Conservation (phyloP, 495 filamentous ascomycete species). For the Aspergillus sclerotioniger region DNA sequence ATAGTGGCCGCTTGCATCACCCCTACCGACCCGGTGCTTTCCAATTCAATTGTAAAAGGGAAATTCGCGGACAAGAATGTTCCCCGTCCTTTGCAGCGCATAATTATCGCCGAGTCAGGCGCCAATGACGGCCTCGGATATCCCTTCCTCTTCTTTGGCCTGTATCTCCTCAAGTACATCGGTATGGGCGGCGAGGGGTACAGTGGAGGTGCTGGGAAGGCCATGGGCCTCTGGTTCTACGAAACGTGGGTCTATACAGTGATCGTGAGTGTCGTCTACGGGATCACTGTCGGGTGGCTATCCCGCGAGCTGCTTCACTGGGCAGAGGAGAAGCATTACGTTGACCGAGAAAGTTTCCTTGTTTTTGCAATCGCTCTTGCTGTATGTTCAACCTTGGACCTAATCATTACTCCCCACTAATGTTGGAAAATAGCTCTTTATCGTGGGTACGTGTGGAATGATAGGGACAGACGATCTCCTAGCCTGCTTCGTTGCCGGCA, state of each 20-base stretch:
- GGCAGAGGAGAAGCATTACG: constrained; percentile 77
- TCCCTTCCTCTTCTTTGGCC: constrained; percentile 80
- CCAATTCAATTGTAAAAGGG: constrained; percentile 89
- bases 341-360: constrained; percentile 87
- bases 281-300: constrained; percentile 72
- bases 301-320: constrained; percentile 80
- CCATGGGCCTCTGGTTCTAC: constrained; percentile 79
- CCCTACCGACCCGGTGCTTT: constrained; percentile 87
- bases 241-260: constrained; percentile 88
- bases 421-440: constrained; percentile 57
- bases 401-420: constrained; percentile 15
- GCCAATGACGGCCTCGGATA: constrained; percentile 95
- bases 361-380: constrained; percentile 85
- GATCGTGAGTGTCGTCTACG: constrained; percentile 74
- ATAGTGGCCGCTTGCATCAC: constrained; percentile 82
- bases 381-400: constrained; percentile 46
- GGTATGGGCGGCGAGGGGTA: constrained; percentile 56
- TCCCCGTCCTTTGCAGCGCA: constrained; percentile 74
- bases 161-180: constrained; percentile 79
- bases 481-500: constrained; percentile 91
- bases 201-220: constrained; percentile 58
- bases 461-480: constrained; percentile 90
- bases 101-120: constrained; percentile 87
- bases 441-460: constrained; percentile 82
- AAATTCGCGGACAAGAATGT: constrained; percentile 91